These are phyloP conservation scores for Apiospora phragmitis DNA, from an alignment of 2,329 filamentous ascomycete genomes.

Conservation along the genomic window DNA sequence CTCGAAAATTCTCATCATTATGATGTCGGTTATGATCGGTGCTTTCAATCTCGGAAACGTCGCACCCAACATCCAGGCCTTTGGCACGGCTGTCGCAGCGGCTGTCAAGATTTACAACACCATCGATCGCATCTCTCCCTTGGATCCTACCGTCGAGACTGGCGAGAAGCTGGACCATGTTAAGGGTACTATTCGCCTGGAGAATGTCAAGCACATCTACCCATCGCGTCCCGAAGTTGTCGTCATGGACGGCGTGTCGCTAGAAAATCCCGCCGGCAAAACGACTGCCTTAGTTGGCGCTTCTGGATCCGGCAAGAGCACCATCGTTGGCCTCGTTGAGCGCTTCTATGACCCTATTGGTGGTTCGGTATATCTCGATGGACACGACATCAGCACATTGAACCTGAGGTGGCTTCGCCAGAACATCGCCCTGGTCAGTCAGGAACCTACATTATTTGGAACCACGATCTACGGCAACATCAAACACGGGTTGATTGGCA, in stretches of 20 bases:
- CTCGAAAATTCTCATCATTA: conserved; percentile 75
- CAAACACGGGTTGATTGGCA: conserved; percentile 85
- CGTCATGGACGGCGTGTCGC: conserved; percentile 81
- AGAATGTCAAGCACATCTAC: conserved; percentile 88
- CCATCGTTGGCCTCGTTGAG: conserved; percentile 89
- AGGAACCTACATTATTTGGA: conserved; percentile 88
- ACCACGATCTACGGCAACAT: conserved; percentile 92
- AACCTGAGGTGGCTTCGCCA: conserved; percentile 91
- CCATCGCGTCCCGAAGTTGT: conserved; percentile 88
- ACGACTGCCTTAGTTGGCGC: conserved; percentile 91
- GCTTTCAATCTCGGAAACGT: conserved; percentile 90
- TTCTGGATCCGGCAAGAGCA: conserved; percentile 92
- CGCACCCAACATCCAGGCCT: conserved; percentile 82
- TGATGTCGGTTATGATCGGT: conserved; percentile 90
- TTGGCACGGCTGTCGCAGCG: conserved; percentile 79
- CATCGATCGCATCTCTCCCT: conserved; percentile 82
- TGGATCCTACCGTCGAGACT: conserved; percentile 71
- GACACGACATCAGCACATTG: conserved; percentile 74
- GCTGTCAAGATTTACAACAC: conserved; percentile 91
- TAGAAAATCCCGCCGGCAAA: conserved; percentile 84
- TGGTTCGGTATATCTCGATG: conserved; percentile 79
- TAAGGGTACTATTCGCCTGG: conserved; percentile 76
- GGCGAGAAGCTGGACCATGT: conserved; percentile 75
- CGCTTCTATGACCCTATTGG: conserved; percentile 90
- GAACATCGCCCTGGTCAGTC: conserved; percentile 88